phyloP scores from a whole-genome alignment of 768 basidiomycete species.

The Macrolepiota fuliginosa region DNA sequence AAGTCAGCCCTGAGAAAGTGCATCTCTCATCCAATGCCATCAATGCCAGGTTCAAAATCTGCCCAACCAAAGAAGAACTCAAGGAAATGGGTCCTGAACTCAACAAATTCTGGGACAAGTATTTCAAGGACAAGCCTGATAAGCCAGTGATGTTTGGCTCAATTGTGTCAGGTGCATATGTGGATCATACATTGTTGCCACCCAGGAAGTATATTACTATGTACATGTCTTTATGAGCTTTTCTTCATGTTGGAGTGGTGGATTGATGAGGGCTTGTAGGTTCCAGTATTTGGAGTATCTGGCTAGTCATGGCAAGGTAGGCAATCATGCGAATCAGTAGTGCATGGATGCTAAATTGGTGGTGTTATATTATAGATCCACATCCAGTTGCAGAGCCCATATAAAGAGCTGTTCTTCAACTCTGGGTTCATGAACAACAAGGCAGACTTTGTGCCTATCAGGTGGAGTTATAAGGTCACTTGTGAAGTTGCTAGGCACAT shows the following conservation, averaged over 20 bases:
- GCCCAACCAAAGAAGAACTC: constrained; percentile 64
- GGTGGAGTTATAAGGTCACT: constrained; percentile 78
- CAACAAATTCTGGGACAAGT: constrained; percentile 62
- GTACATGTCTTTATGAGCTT: constrained; percentile 33
- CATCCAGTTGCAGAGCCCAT: constrained; percentile 57
- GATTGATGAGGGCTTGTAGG: constrained; percentile 19
- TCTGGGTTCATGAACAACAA: constrained; percentile 80
- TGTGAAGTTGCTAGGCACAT: constrained; percentile 70
- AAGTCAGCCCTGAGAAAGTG: constrained; percentile 63
- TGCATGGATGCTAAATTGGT: no score
- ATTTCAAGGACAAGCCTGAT: constrained; percentile 80
- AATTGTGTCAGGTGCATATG: constrained; percentile 55
- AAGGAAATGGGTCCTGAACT: constrained; percentile 79
- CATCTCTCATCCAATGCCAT: constrained; percentile 68
- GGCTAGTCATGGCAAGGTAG: constrained; percentile 68
- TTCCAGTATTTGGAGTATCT: constrained; percentile 80
- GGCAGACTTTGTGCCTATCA: constrained; percentile 73
- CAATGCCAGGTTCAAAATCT: constrained; percentile 78
- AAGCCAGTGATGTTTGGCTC: constrained; percentile 78
- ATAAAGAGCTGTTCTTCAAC: constrained; percentile 63
- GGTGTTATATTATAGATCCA: constrained; percentile 43
- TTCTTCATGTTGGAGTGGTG: neutral
- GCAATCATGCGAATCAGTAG: neutral
- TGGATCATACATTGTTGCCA: constrained; percentile 67
- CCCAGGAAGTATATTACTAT: constrained; percentile 72